phyloP scores from a whole-genome alignment of 148 eudicot genomes.

The Chenopodium suecicum region DNA sequence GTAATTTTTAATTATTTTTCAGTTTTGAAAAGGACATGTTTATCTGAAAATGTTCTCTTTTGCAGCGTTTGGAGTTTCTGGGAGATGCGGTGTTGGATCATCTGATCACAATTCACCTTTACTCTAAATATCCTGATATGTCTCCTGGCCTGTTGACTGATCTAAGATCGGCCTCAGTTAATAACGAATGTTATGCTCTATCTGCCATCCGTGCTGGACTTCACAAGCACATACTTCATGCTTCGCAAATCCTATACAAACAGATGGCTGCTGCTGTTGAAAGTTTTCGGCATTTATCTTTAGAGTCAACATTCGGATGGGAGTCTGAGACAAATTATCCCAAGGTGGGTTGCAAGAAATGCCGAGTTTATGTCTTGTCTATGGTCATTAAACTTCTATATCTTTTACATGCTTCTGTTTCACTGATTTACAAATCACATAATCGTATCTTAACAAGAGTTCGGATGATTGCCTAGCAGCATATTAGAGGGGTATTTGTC shows the following conservation, averaged over 20 bases:
- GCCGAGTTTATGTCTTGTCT: not conserved
- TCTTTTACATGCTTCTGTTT: not conserved
- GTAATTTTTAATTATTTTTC: too few species aligned
- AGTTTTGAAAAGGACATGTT: not conserved
- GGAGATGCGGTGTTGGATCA: slow-evolving; percentile 85
- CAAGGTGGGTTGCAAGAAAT: slow-evolving; percentile 47
- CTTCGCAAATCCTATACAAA: slow-evolving; percentile 51
- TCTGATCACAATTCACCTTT: slow-evolving; percentile 62
- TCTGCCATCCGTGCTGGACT: slow-evolving; percentile 50
- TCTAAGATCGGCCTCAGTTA: slow-evolving; percentile 85
- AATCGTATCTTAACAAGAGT: not conserved
- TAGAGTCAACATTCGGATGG: slow-evolving; percentile 63
- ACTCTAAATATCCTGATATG: slow-evolving; percentile 55
- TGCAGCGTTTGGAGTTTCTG: slow-evolving; percentile 86
- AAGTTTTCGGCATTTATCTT: slow-evolving; percentile 28
- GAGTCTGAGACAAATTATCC: slow-evolving; percentile 64
- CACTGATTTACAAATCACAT: not conserved
- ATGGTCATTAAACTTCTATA: not conserved
- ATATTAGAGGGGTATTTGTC: not conserved
- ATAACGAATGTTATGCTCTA: slow-evolving; percentile 73
- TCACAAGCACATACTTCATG: slow-evolving; percentile 72
- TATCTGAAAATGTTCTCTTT: not conserved
- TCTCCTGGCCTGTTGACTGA: slow-evolving; percentile 84
- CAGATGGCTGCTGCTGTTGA: slow-evolving; percentile 40
- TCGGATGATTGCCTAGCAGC: not conserved